Base-by-base conservation (phyloP, 73 alveolate genomes). In the Paraurostyla sp. region DNA sequence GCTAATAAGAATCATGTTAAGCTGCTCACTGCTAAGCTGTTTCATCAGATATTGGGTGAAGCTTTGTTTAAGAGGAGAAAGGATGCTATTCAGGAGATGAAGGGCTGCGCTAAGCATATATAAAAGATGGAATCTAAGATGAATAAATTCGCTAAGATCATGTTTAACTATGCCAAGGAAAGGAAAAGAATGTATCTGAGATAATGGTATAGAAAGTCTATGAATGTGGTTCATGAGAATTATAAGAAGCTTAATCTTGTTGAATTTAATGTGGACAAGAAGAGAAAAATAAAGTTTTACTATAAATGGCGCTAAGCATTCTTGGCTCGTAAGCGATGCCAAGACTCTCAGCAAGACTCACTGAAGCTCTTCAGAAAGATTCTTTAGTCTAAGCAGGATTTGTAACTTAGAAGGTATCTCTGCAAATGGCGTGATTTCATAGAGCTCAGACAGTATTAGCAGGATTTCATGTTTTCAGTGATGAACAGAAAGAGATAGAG, bases 271-370 rank as follows among this genome's bases (percentile, higher is more conserved):
- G 87, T 73, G 6, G 51, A 57, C 30, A 56, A 86, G 36, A 91
- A 91, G 63, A 56, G 68, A 13, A 42, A 45, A 25, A 85, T 69
- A 18, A 43, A 30, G 81, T 91, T 91, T 82, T 91, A 62, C 65
- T 83, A 85, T 58, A 52, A 45, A 11, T 91, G 96, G 96, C 52
- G 96, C 57, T 54, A 45, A 30, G 89, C 87, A 4, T 91, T 86
- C 71, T 71, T 85, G 38, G 29, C 20, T 25, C 36, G 83, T 9
- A 46, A 73, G 58, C 71, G 82, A 49, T 27, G 40, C 32, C 62
- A 42, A 25, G 96, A 76, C 22, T 33, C 75, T 42, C 84, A 91
- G 51, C 23, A 75, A 9, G 93, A 91, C 30, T 84, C 85, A 11
- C 63, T 85, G 23, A 76, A 42, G 3, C 32, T 71, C 22, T 45